Evolutionary conservation across 352 stramenopile species (phyloP).

Genomic region (Pythium volutum): DNA sequence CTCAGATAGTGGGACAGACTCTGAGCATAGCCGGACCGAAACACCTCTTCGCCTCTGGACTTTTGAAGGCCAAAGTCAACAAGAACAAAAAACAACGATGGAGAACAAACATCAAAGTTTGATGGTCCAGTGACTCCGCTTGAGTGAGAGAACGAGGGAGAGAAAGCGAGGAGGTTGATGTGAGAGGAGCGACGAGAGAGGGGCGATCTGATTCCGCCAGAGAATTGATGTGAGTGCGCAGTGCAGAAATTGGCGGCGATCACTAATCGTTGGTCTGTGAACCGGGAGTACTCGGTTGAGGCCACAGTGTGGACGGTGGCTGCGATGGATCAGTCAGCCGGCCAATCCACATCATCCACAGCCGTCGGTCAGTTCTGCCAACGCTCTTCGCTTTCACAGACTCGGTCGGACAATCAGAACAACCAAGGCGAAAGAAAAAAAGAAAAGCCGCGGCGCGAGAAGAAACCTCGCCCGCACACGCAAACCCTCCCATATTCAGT

Average conservation of each 20-base stretch:
- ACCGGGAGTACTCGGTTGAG: background rate
- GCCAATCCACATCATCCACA: conserved; percentile 3
- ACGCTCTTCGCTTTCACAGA: background rate
- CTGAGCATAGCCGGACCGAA: background rate
- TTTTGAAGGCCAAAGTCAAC: conserved; percentile 4
- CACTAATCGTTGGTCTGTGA: conserved; percentile 16
- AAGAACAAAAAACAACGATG: conserved; percentile 6
- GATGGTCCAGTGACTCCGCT: background rate
- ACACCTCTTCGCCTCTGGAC: background rate
- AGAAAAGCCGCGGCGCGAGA: conserved; percentile 10
- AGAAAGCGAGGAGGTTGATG: conserved; percentile 15
- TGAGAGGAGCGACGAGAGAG: conserved; percentile 18
- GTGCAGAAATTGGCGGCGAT: conserved; percentile 22
- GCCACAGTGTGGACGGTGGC: too few relatives aligned
- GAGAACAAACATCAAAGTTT: background rate
- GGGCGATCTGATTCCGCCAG: conserved; percentile 21
- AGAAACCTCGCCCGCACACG: conserved; percentile 3
- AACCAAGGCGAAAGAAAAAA: conserved; percentile 8
- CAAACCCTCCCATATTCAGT: background rate
- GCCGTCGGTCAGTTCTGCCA: background rate
- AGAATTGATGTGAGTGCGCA: background rate
- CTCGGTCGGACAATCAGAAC: background rate
- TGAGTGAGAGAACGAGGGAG: conserved; percentile 1
- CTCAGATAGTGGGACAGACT: conserved; percentile 11
- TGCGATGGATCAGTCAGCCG: too few relatives aligned